Evolutionary conservation across 2,329 filamentous ascomycete species (phyloP).

Genomic region (Diaporthe velutina): DNA sequence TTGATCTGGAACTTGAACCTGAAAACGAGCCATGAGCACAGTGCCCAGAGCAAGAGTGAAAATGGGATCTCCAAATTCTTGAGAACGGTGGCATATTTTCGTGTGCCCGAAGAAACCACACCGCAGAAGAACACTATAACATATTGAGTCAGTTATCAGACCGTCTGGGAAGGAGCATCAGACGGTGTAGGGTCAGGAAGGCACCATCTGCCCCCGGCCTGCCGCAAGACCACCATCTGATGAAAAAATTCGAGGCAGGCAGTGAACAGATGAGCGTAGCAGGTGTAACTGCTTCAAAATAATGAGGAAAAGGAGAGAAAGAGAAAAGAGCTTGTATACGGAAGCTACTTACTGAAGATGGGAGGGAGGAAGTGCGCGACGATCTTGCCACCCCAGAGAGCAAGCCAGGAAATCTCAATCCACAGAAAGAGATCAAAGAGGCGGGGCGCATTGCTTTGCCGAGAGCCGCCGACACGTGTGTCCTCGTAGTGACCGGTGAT

Average conservation of each 20-base stretch:
- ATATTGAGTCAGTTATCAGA: background rate
- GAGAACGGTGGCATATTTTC: slow-evolving; percentile 78
- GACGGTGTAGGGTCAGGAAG: background rate
- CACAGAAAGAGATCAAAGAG: slow-evolving; percentile 75
- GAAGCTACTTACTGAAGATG: slow-evolving; percentile 60
- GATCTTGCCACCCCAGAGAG: slow-evolving; percentile 76
- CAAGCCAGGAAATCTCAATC: slow-evolving; percentile 77
- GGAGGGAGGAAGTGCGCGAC: slow-evolving; percentile 71
- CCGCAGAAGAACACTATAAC: slow-evolving; percentile 71
- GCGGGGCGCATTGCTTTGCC: slow-evolving; percentile 45
- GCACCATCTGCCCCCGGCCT: too few species aligned
- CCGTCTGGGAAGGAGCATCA: background rate
- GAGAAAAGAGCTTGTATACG: background rate
- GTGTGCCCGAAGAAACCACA: slow-evolving; percentile 76
- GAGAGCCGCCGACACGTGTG: slow-evolving; percentile 51
- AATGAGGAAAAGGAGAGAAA: background rate
- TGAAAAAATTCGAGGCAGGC: background rate
- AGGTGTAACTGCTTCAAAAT: background rate
- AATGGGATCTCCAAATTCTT: slow-evolving; percentile 74
- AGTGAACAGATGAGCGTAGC: too few species aligned
- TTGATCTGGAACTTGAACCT: slow-evolving; percentile 61
- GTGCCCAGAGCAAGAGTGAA: slow-evolving; percentile 77
- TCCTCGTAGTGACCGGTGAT: slow-evolving; percentile 56
- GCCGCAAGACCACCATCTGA: background rate
- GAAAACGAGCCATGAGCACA: slow-evolving; percentile 74